phyloP scores from a whole-genome alignment of 768 basidiomycete species.

The Candolleomyces aberdarensis region DNA sequence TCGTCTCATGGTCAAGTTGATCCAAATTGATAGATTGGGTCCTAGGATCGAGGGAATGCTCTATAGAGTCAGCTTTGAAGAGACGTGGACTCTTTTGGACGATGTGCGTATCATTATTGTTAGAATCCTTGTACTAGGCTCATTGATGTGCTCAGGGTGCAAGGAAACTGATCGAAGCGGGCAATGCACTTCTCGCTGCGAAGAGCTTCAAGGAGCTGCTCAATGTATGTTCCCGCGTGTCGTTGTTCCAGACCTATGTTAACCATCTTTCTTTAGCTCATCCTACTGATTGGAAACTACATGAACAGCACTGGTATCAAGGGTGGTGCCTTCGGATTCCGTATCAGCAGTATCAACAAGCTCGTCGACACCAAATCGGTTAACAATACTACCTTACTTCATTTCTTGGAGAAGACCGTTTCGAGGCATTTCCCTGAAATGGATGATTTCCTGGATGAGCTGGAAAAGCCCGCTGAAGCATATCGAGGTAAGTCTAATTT shows the following conservation, averaged over 20 bases:
- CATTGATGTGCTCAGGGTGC: constrained; percentile 53
- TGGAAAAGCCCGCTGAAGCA: constrained; percentile 86
- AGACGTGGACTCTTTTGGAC: constrained; percentile 77
- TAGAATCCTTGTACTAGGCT: constrained; percentile 5
- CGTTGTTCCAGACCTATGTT: not conserved
- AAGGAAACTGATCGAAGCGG: constrained; percentile 77
- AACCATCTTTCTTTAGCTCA: constrained; percentile 48
- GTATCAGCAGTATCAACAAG: constrained; percentile 98
- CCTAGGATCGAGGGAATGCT: constrained; percentile 96
- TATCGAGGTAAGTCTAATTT: constrained; percentile 67
- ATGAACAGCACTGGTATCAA: constrained; percentile 97
- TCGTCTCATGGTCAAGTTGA: constrained; percentile 94
- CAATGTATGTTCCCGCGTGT: constrained; percentile 46
- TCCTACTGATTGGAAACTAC: constrained; percentile 94
- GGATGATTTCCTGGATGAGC: constrained; percentile 85
- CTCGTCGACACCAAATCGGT: constrained; percentile 97
- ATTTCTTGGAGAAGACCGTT: constrained; percentile 90
- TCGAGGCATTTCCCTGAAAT: constrained; percentile 84
- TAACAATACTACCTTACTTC: constrained; percentile 89
- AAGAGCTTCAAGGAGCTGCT: constrained; percentile 86
- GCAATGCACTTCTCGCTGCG: constrained; percentile 76
- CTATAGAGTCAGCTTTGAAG: constrained; percentile 85
- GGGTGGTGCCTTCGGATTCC: constrained; percentile 96
- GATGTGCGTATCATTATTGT: constrained; percentile 48
- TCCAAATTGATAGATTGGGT: constrained; percentile 86